A percentile compares a stretch with the other conserved stretches of the same genome.
These are phyloP conservation scores for Lagerstroemia speciosa DNA, from an alignment of 345 rosid species.

Conservation along the genomic window DNA sequence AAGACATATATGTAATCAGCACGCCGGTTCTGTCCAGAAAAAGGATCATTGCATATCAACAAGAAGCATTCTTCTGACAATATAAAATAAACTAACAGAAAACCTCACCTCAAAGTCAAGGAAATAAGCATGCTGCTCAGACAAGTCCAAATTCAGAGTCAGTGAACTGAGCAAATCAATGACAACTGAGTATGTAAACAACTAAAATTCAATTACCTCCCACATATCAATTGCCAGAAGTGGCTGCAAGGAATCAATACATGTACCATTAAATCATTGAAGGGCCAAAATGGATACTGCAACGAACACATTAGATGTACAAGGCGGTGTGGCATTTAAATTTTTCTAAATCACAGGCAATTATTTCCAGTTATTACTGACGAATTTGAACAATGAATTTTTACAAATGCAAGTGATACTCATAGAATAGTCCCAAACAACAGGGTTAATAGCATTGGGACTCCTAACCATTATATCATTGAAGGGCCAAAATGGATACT, in stretches of 20 bases:
- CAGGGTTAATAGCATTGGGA: conserved; percentile 86
- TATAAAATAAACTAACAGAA: conserved; percentile 2
- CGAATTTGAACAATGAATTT: background rate
- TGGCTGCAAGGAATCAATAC: conserved; percentile 51
- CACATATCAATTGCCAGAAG: conserved; percentile 89
- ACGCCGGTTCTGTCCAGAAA: conserved; percentile 46
- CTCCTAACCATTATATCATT: conserved; percentile 34
- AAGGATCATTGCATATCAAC: background rate
- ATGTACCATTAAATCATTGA: conserved; percentile 11
- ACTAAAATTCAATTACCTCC: conserved; percentile 51
- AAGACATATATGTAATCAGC: conserved; percentile 54
- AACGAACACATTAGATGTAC: background rate
- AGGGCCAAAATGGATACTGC: background rate
- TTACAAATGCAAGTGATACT: conserved; percentile 24
- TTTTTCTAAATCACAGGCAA: background rate
- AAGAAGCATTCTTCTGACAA: background rate
- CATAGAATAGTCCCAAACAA: conserved; percentile 80
- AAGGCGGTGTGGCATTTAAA: background rate
- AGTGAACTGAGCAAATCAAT: background rate
- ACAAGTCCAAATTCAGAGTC: conserved; percentile 8
- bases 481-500: background rate
- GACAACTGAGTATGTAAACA: background rate
- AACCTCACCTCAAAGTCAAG: conserved; percentile 72
- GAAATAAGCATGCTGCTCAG: conserved; percentile 84
- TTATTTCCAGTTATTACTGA: background rate